phyloP scores from a whole-genome alignment of 2,329 filamentous ascomycete genomes.

The Colletotrichum orchidophilum region DNA sequence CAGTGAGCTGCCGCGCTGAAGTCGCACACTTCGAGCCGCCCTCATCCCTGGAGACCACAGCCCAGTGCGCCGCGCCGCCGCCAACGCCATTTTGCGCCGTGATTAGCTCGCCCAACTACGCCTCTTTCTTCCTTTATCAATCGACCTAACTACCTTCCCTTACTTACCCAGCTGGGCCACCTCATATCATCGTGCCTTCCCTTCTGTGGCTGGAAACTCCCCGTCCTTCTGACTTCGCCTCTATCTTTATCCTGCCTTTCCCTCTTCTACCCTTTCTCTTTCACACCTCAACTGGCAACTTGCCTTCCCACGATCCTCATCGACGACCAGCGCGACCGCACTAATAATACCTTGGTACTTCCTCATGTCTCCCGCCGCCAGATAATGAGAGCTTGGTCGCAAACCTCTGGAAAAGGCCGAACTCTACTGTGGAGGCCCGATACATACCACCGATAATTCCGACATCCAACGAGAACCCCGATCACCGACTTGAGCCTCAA shows the following conservation, averaged over 20 bases:
- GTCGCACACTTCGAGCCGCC: conserved; percentile 17
- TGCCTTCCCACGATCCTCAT: not conserved
- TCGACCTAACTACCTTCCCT: not conserved
- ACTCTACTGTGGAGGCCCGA: conserved; percentile 29
- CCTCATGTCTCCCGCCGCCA: conserved; percentile 25
- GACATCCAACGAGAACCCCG: not conserved
- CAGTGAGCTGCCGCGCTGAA: conserved; percentile 16
- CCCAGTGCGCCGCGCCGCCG: not conserved
- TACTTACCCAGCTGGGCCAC: conserved; percentile 18
- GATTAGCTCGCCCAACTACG: not conserved
- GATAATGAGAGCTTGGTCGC: conserved; percentile 32
- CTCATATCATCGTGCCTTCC: conserved; percentile 13
- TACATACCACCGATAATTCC: conserved; percentile 29
- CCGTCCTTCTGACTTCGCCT: not conserved
- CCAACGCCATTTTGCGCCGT: conserved; percentile 9
- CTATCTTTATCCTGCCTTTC: not conserved
- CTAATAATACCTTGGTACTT: not conserved
- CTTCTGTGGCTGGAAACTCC: not conserved
- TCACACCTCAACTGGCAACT: not conserved
- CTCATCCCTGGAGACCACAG: conserved; percentile 22
- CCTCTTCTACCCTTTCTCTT: not conserved
- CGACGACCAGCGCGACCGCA: not conserved
- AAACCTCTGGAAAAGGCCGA: conserved; percentile 29
- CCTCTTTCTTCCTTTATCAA: conserved; percentile 24
- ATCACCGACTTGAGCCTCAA: not conserved